These are phyloP conservation scores for Nakazawaea populi DNA, from an alignment of 805 yeast genomes.

Conservation along the genomic window DNA sequence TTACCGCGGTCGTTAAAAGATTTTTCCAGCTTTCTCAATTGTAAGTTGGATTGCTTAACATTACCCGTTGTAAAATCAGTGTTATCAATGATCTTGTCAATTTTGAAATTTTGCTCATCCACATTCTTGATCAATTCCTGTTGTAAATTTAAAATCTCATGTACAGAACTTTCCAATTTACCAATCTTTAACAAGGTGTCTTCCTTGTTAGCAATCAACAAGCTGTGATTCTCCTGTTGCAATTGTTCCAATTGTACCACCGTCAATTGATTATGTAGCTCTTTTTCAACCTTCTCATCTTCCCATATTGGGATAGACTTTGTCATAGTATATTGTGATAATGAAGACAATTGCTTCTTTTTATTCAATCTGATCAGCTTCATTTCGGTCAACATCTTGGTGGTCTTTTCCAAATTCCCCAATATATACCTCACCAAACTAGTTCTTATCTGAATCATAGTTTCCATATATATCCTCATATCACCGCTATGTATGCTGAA, in stretches of 20 bases:
- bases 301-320: background rate
- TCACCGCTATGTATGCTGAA: slow-evolving; percentile 5
- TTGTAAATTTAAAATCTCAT: slow-evolving; percentile 61
- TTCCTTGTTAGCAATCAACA: slow-evolving; percentile 46
- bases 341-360: slow-evolving; percentile 29
- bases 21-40: slow-evolving; percentile 1
- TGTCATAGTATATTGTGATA: slow-evolving; percentile 20
- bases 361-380: slow-evolving; percentile 43
- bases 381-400: slow-evolving; percentile 40
- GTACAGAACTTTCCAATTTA: slow-evolving; percentile 52
- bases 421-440: slow-evolving; percentile 46
- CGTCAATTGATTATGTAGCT: slow-evolving; percentile 18
- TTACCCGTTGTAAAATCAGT: background rate
- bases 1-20: slow-evolving; percentile 2
- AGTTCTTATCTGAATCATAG: slow-evolving; percentile 32
- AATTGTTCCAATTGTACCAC: slow-evolving; percentile 55
- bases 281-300: background rate
- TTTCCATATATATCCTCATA: slow-evolving; percentile 17
- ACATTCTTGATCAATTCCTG: background rate
- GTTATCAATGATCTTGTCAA: slow-evolving; percentile 2
- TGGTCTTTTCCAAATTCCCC: slow-evolving; percentile 34
- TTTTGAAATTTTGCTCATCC: slow-evolving; percentile 4
- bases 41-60: slow-evolving; percentile 2
- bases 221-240: slow-evolving; percentile 52
- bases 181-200: slow-evolving; percentile 56